Percentiles rank a stretch among this genome's conserved stretches.
phyloP scores from a whole-genome alignment of 306 rosid species.

The Castanea mollissima region DNA sequence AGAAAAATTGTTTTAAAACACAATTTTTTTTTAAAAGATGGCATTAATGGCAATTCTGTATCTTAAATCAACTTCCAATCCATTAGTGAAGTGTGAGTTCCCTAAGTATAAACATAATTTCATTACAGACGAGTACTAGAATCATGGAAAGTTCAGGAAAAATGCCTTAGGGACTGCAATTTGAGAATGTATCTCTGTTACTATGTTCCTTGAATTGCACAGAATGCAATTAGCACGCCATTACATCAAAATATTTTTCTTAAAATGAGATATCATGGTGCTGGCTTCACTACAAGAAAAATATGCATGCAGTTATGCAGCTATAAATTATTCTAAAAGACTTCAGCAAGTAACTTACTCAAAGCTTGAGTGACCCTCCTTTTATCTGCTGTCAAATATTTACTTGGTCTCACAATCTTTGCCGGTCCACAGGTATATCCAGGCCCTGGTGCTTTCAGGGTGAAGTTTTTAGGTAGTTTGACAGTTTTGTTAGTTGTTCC shows the following conservation, averaged over 20 bases:
- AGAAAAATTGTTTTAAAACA: not conserved
- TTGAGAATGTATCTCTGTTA: not conserved
- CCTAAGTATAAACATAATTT: not conserved
- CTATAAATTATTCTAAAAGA: not conserved
- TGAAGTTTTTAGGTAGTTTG: slow-evolving; percentile 71
- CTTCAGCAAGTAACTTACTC: slow-evolving; percentile 56
- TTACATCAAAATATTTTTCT: not conserved
- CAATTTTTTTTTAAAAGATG: not conserved
- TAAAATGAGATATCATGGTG: not conserved
- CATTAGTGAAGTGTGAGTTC: not conserved
- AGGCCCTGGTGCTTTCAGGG: slow-evolving; percentile 83
- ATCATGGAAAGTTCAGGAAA: not conserved
- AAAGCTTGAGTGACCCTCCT: slow-evolving; percentile 86
- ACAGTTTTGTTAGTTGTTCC: slow-evolving; percentile 92
- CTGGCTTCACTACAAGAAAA: not conserved
- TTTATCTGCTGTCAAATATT: slow-evolving; percentile 61
- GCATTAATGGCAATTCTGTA: not conserved
- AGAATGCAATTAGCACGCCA: not conserved
- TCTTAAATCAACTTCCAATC: not conserved
- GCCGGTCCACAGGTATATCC: slow-evolving; percentile 90
- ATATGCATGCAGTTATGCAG: not conserved
- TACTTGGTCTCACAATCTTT: slow-evolving; percentile 60
- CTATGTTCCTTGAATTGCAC: not conserved
- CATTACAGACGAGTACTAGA: not conserved
- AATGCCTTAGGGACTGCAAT: not conserved